Conservation (phyloP, 345 rosid genomes). For the Ailanthus altissimus region DNA sequence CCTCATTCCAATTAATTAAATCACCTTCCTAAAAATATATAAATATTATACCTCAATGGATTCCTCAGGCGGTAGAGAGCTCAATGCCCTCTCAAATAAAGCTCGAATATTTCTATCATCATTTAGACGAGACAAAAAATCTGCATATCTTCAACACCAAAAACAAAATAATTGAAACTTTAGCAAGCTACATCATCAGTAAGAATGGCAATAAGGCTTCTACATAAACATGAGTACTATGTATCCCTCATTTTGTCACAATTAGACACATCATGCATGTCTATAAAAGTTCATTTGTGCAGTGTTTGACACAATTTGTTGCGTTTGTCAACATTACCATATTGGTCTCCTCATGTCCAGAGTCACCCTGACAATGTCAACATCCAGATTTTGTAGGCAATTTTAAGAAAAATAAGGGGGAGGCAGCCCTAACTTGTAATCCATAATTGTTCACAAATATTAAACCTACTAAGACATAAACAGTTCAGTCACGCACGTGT, state of each 20-base stretch:
- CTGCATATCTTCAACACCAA: conserved; percentile 70
- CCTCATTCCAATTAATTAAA: no score
- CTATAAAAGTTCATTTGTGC: not conserved
- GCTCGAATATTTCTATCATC: conserved; percentile 95
- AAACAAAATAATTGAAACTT: conserved; percentile 5
- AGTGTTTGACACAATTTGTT: not conserved
- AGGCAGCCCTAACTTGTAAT: not conserved
- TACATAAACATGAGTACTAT: no score
- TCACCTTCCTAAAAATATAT: not conserved
- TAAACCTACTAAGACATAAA: no score
- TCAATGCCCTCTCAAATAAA: conserved; percentile 89
- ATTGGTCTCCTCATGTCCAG: no score
- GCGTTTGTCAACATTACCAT: not conserved
- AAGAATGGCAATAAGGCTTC: no score
- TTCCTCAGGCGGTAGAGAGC: conserved; percentile 79
- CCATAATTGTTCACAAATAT: not conserved
- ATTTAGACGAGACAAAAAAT: conserved; percentile 87
- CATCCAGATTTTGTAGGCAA: not conserved
- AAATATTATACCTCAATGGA: conserved; percentile 75
- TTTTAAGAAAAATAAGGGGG: not conserved
- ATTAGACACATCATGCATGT: not conserved
- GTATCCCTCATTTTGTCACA: not conserved
- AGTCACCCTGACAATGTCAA: not conserved
- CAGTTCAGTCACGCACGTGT: not conserved
- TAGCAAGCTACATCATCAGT: not conserved